Evolutionary conservation across 164 flowering plant species (phyloP).

Genomic region (Piper betle): DNA sequence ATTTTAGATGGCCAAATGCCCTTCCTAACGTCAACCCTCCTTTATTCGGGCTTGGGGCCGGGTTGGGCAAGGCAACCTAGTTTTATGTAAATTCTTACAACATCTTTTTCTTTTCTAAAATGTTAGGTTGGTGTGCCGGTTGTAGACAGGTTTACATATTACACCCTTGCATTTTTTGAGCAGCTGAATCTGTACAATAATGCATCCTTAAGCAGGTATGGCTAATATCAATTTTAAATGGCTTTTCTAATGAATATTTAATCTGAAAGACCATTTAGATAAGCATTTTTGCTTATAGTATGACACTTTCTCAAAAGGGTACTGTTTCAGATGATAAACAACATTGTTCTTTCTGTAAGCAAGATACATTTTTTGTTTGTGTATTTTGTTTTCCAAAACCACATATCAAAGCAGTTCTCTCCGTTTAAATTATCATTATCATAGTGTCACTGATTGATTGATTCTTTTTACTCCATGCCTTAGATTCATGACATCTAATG

Average conservation of each 20-base stretch:
- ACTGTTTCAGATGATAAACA: not conserved
- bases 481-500: not conserved
- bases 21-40: not conserved
- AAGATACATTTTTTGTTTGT: not conserved
- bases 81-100: not conserved
- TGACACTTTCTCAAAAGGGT: too few species aligned
- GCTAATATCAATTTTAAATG: too few species aligned
- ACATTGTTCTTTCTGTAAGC: not conserved
- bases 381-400: not conserved
- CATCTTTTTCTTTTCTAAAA: not conserved
- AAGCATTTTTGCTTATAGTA: too few species aligned
- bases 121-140: constrained; percentile 94
- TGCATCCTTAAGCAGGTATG: constrained; percentile 88
- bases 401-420: too few species aligned
- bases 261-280: not conserved
- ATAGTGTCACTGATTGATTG: not conserved
- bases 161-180: constrained; percentile 96
- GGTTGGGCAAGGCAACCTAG: too few species aligned
- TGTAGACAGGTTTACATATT: constrained; percentile 93
- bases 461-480: not conserved
- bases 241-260: too few species aligned
- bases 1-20: too few species aligned
- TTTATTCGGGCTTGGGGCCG: not conserved
- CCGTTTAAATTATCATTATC: too few species aligned
- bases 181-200: constrained; percentile 77